Conservation (phyloP, 2,329 filamentous ascomycete genomes). For the Ophiostoma piceae region DNA sequence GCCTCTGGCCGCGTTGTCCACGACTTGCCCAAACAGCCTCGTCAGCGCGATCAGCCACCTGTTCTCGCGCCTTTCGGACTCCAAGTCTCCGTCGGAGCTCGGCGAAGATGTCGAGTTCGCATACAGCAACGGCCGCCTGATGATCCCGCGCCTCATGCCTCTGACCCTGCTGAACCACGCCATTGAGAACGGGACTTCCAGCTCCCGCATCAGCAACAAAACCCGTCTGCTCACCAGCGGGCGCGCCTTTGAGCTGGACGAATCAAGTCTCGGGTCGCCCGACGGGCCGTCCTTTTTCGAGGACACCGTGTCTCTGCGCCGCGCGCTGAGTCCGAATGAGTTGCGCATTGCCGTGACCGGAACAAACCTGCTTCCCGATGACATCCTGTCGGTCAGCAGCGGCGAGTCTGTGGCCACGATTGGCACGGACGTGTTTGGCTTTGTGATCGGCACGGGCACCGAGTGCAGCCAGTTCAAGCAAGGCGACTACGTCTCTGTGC, state of each 20-base stretch:
- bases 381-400: conserved; percentile 34
- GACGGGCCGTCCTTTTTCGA: conserved; percentile 27
- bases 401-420: conserved; percentile 5
- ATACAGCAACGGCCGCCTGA: conserved; percentile 14
- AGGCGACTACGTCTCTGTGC: conserved; percentile 42
- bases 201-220: neutral
- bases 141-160: conserved; percentile 43
- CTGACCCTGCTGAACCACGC: conserved; percentile 40
- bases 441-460: conserved; percentile 35
- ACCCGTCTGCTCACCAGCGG: neutral
- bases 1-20: neutral
- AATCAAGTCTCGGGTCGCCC: conserved; percentile 17
- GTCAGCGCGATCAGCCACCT: conserved; percentile 8
- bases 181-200: conserved; percentile 36
- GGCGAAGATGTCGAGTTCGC: conserved; percentile 37
- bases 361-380: conserved; percentile 36
- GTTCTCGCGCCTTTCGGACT: neutral
- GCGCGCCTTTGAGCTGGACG: conserved; percentile 27
- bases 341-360: conserved; percentile 40
- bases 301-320: conserved; percentile 17
- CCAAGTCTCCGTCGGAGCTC: conserved; percentile 20
- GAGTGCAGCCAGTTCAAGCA: conserved; percentile 33
- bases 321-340: conserved; percentile 32
- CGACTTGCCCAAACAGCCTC: neutral
- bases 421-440: conserved; percentile 39